Base-by-base conservation (phyloP, 108 stramenopile genomes). In the Skeletonema menzelii region DNA sequence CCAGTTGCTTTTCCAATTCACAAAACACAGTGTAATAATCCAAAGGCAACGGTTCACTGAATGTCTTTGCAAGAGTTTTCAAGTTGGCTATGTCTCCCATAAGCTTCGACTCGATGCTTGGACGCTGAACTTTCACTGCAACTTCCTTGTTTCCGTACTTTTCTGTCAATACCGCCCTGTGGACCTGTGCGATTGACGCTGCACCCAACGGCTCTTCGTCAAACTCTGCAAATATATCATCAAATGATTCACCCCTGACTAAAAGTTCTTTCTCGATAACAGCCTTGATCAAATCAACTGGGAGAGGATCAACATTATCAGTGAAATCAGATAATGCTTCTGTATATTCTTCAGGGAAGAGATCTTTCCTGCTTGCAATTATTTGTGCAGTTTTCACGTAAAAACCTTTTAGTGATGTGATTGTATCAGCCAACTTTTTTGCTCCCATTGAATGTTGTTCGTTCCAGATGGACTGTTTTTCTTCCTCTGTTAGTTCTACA, bases 351-450 rank as follows among this genome's bases (percentile, higher is more conserved):
- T 68, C 56, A 0, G 97, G 97, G 68, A 98, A 98, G 19, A 98
- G 78, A 75, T 98, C 97, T 46, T 83, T 81, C 56, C 95, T 84
- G 2, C 86, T 79, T 0, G 93, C 86, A 27, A 95, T 91, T 40
- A 97, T 91, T 77, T 95, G 93, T 12, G 93, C 91, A n/a, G 96
- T 97, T 79, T 98, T 98, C 69, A 97, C 96, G 56, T 97, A 98
- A 83, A 97, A 98, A 44, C 97, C 97, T 46, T 96, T 95, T 32
- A 98, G 88, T 0, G 91, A 82, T 1, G 90, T 79, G 57, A 97
- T 93, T 27, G 85, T 90, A 55, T 86, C 79, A 0, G 76, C 72
- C 56, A 97, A 56, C 59, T 85, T 91, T 32, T 56, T 65, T 26
- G 89, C 96, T 64, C 97, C 97, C 58, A 84, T 76, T 44, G 65